Evolutionary conservation across 805 yeast genomes (phyloP), one percentile per base, ranked within the genome.

Genomic region (Candida koratica): DNA sequence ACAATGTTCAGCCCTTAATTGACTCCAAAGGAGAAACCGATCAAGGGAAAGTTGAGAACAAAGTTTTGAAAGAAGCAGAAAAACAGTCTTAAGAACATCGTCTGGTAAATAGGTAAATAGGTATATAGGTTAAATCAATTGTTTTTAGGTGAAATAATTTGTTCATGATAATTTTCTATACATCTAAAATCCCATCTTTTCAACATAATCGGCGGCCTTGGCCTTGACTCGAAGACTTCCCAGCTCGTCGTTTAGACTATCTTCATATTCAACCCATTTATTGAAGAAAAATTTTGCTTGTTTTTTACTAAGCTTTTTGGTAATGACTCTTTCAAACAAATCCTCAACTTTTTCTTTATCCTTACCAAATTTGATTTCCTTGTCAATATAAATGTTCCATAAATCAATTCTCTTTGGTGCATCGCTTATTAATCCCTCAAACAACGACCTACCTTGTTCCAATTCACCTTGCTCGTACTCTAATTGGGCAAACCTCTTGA

Each of bases 301-400:
- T 58, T 89, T 90, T 55, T 81, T 76, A 4, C 84, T 71, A 35
- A 90, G 58, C 61, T 85, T 86, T 59, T 67, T 69, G 20, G 69
- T 53, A 28, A 84, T 52, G 3, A 83, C 85, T 57, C 97, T 77
- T 58, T 89, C 96, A 49, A 88, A 89, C 42, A 90, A 67, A 13
- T 76, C 83, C 53, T 81, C 90, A 24, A 79, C 83, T 58, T 77
- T 81, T 47, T 66, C 64, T 60, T 79, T 80, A 35, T 79, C 82
- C 36, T 72, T 75, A 15, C 54, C 59, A 18, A 61, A 55, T 61
- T 86, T 88, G 51, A 86, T 80, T 60, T 90, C 97, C 59, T 86
- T 95, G 59, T 90, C 98, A 46, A 90, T 75, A 61, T 88, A 90
- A 26, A 90, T 95, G 53, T 84, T 89, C 97, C 97, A 90, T 43